A percentile compares a stretch with the other conserved stretches of the same genome.
Conservation (phyloP, 2,329 filamentous ascomycete species). For the Trichoderma gracile region DNA sequence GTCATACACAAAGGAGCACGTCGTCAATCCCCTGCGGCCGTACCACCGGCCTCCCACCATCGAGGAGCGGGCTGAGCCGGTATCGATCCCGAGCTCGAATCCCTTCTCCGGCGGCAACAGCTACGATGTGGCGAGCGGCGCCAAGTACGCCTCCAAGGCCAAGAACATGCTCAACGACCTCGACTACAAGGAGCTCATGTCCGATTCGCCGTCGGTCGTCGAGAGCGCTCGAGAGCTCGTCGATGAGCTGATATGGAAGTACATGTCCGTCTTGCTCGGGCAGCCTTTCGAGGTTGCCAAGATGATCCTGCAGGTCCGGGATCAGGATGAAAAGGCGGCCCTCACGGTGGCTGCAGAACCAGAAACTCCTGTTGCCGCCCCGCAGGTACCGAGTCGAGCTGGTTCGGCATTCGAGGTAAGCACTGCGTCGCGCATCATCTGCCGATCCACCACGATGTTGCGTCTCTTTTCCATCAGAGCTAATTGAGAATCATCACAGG, state of each 20-base stretch:
- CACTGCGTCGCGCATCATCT: not conserved
- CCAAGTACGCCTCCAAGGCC: slow-evolving; percentile 55
- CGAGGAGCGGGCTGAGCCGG: slow-evolving; percentile 46
- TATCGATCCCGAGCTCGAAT: slow-evolving; percentile 45
- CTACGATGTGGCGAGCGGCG: slow-evolving; percentile 44
- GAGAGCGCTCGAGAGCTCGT: slow-evolving; percentile 74
- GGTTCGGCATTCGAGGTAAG: slow-evolving; percentile 43
- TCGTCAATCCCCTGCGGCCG: slow-evolving; percentile 65
- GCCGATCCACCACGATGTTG: not conserved
- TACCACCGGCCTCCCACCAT: slow-evolving; percentile 68
- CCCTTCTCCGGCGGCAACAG: slow-evolving; percentile 46
- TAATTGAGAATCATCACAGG: slow-evolving; percentile 37
- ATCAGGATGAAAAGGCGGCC: slow-evolving; percentile 52
- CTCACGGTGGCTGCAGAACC: slow-evolving; percentile 32
- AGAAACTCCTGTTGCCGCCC: slow-evolving; percentile 32
- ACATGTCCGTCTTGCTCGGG: slow-evolving; percentile 81
- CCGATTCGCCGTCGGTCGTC: slow-evolving; percentile 74
- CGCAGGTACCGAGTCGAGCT: slow-evolving; percentile 37
- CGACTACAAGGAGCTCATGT: slow-evolving; percentile 86
- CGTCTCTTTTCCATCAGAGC: not conserved
- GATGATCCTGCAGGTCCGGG: slow-evolving; percentile 78
- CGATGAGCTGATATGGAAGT: slow-evolving; percentile 88
- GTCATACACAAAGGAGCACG: slow-evolving; percentile 49
- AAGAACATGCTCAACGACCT: slow-evolving; percentile 86
- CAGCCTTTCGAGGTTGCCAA: slow-evolving; percentile 98